Evolutionary conservation across 495 filamentous ascomycete genomes (phyloP).

Genomic region (Articulospora tetracladia): DNA sequence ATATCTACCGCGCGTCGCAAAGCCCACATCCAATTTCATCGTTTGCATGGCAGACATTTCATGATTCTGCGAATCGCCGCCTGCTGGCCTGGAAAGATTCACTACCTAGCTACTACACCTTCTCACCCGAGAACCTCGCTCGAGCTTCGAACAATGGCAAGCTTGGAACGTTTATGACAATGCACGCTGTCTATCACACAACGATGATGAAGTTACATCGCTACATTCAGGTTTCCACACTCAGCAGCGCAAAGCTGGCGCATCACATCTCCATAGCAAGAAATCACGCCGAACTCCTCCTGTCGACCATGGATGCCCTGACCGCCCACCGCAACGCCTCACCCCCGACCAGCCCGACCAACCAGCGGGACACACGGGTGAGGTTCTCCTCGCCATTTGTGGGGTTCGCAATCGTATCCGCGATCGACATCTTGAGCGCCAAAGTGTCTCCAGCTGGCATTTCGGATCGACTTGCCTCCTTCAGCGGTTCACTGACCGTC

Average conservation of each 20-base stretch:
- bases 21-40: constrained; percentile 32
- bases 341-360: constrained; percentile 19
- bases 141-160: constrained; percentile 40
- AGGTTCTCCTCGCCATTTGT: constrained; percentile 40
- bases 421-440: constrained; percentile 44
- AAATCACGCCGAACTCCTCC: constrained; percentile 39
- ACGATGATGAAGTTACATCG: constrained; percentile 60
- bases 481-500: constrained; percentile 15
- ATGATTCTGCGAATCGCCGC: constrained; percentile 40
- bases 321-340: background rate
- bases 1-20: constrained; percentile 51
- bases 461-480: constrained; percentile 7
- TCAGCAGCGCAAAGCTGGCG: constrained; percentile 28
- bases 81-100: constrained; percentile 48
- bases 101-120: constrained; percentile 39
- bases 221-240: constrained; percentile 41
- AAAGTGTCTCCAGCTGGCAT: constrained; percentile 27
- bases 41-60: constrained; percentile 34
- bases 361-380: constrained; percentile 24
- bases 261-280: constrained; percentile 37
- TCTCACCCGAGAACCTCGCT: constrained; percentile 48
- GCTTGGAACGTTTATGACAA: constrained; percentile 49
- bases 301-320: constrained; percentile 29
- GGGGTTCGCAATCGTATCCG: constrained; percentile 41
- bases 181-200: constrained; percentile 60